Conservation (phyloP, 176 grass and related monocot species). For the Musa acuminata region DNA sequence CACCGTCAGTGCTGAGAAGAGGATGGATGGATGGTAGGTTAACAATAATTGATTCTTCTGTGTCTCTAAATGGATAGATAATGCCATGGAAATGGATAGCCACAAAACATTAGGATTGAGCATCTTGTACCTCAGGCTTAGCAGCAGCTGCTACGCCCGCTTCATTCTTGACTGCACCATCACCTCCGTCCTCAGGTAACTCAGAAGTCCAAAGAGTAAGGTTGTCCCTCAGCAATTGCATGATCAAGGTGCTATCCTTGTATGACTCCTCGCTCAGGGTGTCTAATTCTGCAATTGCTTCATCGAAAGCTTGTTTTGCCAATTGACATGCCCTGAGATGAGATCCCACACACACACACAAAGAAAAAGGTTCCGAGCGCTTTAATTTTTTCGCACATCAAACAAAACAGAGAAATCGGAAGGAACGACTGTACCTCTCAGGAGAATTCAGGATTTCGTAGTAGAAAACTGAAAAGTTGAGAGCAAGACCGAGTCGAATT, state of each 20-base stretch:
- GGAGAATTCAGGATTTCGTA: conserved; percentile 28
- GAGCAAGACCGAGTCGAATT: conserved; percentile 21
- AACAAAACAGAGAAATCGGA: not conserved
- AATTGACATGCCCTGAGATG: conserved; percentile 16
- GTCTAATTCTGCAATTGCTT: conserved; percentile 35
- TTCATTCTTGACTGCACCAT: no score
- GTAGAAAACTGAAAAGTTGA: conserved; percentile 28
- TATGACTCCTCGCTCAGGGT: conserved; percentile 33
- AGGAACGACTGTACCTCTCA: conserved; percentile 11
- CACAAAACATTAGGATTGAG: no score
- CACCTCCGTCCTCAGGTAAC: conserved; percentile 16
- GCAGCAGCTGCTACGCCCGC: no score
- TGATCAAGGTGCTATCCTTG: conserved; percentile 42
- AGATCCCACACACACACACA: no score
- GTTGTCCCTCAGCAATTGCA: conserved; percentile 42
- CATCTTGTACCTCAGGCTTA: no score
- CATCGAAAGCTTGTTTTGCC: conserved; percentile 36
- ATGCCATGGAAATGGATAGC: no score
- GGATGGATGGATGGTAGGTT: no score
- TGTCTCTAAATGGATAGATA: no score
- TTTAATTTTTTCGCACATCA: no score
- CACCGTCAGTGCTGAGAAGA: no score
- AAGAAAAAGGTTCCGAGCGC: no score
- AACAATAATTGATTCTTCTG: no score
- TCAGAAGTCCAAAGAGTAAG: conserved; percentile 41